Percentiles rank a stretch among this genome's conserved stretches.
Conservation (phyloP, 139 green algal species). For the Cymbomonas tetramitiformis region DNA sequence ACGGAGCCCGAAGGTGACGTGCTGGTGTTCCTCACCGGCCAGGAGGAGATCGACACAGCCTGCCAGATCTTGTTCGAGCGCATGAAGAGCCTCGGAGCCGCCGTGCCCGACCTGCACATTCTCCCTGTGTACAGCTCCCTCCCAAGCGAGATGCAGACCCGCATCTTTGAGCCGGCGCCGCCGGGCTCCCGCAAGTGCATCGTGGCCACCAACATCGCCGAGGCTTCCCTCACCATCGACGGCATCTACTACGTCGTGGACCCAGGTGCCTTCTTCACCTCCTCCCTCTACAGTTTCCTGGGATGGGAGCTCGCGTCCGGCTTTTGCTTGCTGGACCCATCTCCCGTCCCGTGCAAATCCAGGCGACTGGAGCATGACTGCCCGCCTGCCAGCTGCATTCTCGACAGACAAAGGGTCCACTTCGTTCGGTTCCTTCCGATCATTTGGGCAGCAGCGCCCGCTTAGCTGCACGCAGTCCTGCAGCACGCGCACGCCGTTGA, state of each 20-base stretch:
- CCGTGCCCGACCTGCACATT: conserved; percentile 63
- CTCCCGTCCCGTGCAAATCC: too few relatives aligned
- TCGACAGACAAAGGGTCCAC: too few relatives aligned
- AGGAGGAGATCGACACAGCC: conserved; percentile 88
- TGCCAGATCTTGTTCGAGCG: conserved; percentile 62
- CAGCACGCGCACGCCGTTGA: too few relatives aligned
- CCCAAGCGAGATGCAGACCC: conserved; percentile 55
- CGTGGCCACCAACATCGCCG: conserved; percentile 92
- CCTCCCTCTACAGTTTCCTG: too few relatives aligned
- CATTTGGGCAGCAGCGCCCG: too few relatives aligned
- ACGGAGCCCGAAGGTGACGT: conserved; percentile 77
- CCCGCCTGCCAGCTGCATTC: too few relatives aligned
- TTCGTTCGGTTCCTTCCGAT: too few relatives aligned
- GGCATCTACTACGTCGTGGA: conserved; percentile 93
- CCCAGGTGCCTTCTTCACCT: conserved; percentile 29
- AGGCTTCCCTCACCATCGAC: conserved; percentile 88
- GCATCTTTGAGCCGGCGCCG: conserved; percentile 87
- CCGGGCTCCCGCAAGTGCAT: conserved; percentile 79
- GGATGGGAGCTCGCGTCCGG: too few relatives aligned
- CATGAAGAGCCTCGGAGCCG: conserved; percentile 22
- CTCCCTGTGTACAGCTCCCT: conserved; percentile 90
- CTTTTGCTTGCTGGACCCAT: too few relatives aligned
- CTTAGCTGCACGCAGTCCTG: too few relatives aligned
- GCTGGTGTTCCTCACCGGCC: conserved; percentile 93
- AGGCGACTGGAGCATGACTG: too few relatives aligned